These are phyloP conservation scores for Quambalaria eucalypti DNA, from an alignment of 1,284 basidiomycete species.

Conservation along the genomic window DNA sequence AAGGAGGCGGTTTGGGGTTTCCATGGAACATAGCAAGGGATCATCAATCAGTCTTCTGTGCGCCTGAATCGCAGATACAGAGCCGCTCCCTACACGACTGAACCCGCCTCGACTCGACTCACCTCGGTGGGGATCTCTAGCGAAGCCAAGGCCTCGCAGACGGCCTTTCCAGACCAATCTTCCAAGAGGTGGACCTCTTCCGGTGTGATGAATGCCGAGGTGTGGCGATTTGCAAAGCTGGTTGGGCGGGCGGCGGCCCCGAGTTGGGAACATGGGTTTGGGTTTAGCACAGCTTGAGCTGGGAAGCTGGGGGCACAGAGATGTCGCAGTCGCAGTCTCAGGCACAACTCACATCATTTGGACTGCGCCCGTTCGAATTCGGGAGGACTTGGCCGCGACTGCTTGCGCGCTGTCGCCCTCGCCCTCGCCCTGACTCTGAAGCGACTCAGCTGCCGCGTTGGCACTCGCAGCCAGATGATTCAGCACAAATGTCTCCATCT, in stretches of 20 bases:
- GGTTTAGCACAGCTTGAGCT: no score
- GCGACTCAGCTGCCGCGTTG: conserved; percentile 16
- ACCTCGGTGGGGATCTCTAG: conserved; percentile 25
- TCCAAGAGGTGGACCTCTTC: conserved; percentile 60
- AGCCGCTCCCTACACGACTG: background rate
- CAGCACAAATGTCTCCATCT: conserved; percentile 45
- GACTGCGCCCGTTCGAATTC: conserved; percentile 64
- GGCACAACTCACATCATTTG: conserved; percentile 61
- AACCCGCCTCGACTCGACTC: conserved; percentile 1
- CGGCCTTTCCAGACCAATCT: conserved; percentile 57
- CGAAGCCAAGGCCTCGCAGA: conserved; percentile 52
- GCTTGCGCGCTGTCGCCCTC: no score
- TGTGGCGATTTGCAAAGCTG: conserved; percentile 63
- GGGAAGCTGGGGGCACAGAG: no score
- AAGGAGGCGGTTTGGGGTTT: no score
- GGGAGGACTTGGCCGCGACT: no score
- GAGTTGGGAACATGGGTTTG: no score
- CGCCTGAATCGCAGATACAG: no score
- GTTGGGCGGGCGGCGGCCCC: no score
- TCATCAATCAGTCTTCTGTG: no score
- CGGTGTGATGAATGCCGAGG: conserved; percentile 68
- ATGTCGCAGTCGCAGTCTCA: no score
- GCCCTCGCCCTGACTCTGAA: background rate
- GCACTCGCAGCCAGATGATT: conserved; percentile 32
- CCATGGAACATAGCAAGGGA: no score